Base-by-base conservation (phyloP, 1,284 basidiomycete genomes). In the Boletus holoroseus region DNA sequence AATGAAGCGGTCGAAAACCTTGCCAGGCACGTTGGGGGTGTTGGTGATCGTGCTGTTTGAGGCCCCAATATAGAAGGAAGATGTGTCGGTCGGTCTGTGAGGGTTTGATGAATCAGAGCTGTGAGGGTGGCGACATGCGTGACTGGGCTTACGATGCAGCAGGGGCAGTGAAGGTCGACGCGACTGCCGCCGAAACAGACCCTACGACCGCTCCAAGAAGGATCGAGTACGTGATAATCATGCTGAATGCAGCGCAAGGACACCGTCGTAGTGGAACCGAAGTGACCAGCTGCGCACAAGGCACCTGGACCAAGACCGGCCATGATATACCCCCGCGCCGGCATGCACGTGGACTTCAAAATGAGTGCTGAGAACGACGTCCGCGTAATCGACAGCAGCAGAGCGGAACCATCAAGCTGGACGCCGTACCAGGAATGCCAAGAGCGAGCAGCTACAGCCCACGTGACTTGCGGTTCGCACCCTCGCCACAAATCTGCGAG, bases 1-100 rank as follows among this genome's bases (percentile, higher is more conserved):
- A 53, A 81, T 71, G 62, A 81, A 73, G n/a, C 78, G 71, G 58
- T 82, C 74, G 59, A 85, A 83, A 5, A 66, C 72, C 42, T 67
- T 63, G 50, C 81, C 78, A 1, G 64, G n/a, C 3, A 68, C 61
- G 22, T 30, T 5, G 38, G 67, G 51, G 6, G 49, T 22, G 44
- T 67, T 69, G 44, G 55, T 47, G 39, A 66, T 55, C 13, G 67
- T 66, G 38, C 47, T 44, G 26, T 68, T 68, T 12, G 66, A 56
- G 13, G 53, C 13, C 13, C 64, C 63, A 11, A 56, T 11, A 26
- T 66, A 69, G 47, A 67, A 66, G 11, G 63, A 2, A 24, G 64
- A 68, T 7, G 47, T 39, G 31, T 59, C 55, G 3, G 63, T 67
- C 1, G 67, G 64, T 42, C 67, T 69, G 36, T 22, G 24, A 24